Evolutionary conservation across 2,329 filamentous ascomycete genomes (phyloP).

Genomic region (Lachnellula arida): DNA sequence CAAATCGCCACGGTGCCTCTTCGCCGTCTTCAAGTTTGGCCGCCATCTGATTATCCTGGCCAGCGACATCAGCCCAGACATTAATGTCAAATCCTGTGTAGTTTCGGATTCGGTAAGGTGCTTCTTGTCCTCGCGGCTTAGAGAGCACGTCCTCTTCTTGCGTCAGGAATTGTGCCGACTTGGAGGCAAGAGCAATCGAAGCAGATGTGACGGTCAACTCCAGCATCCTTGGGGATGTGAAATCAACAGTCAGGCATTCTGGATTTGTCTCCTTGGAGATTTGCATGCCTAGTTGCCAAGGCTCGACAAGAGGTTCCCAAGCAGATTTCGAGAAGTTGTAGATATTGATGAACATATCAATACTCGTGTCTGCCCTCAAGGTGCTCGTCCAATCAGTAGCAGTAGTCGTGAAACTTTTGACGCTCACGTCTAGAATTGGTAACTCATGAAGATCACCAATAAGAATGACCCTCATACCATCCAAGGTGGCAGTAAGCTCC

Average conservation of each 20-base stretch:
- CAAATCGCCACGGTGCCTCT: constrained; percentile 92
- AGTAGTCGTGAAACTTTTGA: constrained; percentile 81
- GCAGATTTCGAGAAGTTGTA: constrained; percentile 99
- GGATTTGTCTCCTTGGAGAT: constrained; percentile 73
- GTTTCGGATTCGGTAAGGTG: constrained; percentile 89
- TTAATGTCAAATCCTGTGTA: constrained; percentile 90
- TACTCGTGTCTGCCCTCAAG: constrained; percentile 80
- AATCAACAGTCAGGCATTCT: constrained; percentile 74
- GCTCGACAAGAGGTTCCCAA: constrained; percentile 94
- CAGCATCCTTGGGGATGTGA: constrained; percentile 84
- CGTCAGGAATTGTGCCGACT: constrained; percentile 85
- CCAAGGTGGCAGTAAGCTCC: constrained; percentile 78
- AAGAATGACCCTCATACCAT: constrained; percentile 85
- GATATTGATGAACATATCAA: constrained; percentile 92
- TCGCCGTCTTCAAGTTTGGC: constrained; percentile 81
- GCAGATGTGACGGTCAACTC: constrained; percentile 91
- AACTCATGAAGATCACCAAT: constrained; percentile 96
- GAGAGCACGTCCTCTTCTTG: constrained; percentile 87
- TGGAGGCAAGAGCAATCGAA: constrained; percentile 87
- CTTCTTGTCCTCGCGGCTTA: constrained; percentile 86
- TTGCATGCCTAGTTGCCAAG: constrained; percentile 92
- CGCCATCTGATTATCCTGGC: constrained; percentile 63
- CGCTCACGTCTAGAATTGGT: constrained; percentile 86
- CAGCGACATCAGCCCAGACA: constrained; percentile 70
- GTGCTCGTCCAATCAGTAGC: constrained; percentile 89